Evolutionary conservation across 768 basidiomycete genomes (phyloP).

Genomic region (Rhizopogon sp.): DNA sequence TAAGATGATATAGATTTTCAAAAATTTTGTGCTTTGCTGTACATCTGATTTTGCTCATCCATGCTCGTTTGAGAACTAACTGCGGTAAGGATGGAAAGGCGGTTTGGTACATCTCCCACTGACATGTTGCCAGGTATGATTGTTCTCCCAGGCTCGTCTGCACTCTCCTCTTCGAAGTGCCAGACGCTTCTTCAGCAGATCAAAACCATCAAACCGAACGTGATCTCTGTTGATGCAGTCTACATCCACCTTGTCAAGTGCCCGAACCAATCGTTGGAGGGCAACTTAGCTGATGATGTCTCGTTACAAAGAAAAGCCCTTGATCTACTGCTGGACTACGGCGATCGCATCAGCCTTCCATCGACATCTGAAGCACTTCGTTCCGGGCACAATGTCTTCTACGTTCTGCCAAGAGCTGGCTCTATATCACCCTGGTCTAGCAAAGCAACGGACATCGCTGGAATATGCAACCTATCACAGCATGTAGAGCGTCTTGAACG

Average conservation of each 20-base stretch:
- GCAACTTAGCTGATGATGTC: slow-evolving; percentile 37
- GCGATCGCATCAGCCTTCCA: slow-evolving; percentile 60
- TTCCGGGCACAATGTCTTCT: slow-evolving; percentile 44
- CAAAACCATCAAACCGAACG: slow-evolving; percentile 42
- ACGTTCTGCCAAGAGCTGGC: slow-evolving; percentile 78
- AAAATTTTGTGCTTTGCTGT: too few relatives aligned
- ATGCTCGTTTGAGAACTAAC: neutral
- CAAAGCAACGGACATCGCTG: slow-evolving; percentile 95
- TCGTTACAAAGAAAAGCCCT: slow-evolving; percentile 52
- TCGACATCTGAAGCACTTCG: slow-evolving; percentile 34
- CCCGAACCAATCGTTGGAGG: slow-evolving; percentile 37
- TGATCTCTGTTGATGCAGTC: slow-evolving; percentile 74
- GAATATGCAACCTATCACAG: slow-evolving; percentile 73
- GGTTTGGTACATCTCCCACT: neutral
- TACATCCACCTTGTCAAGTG: slow-evolving; percentile 85
- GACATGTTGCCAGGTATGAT: slow-evolving; percentile 50
- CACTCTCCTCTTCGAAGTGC: slow-evolving; percentile 67
- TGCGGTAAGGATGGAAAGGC: neutral
- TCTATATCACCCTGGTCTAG: slow-evolving; percentile 99
- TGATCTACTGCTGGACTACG: slow-evolving; percentile 75
- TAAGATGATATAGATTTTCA: too few relatives aligned
- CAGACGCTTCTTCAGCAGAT: slow-evolving; percentile 58
- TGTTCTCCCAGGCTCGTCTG: slow-evolving; percentile 71
- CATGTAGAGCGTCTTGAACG: slow-evolving; percentile 83
- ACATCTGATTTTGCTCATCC: neutral